Conservation (phyloP, 495 filamentous ascomycete species). For the Rusavskia elegans region DNA sequence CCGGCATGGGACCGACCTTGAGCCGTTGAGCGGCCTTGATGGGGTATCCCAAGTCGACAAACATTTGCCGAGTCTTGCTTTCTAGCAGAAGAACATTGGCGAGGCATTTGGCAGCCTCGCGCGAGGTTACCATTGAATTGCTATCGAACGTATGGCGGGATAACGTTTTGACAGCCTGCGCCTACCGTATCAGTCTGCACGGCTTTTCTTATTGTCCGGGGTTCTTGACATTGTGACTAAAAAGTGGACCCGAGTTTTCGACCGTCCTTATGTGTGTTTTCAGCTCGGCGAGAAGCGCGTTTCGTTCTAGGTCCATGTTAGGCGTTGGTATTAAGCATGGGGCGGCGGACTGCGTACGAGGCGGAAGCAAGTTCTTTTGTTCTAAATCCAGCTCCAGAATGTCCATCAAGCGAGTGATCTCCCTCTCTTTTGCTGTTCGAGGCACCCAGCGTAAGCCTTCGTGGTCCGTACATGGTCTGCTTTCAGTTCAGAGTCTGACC, state of each 20-base stretch:
- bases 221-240: constrained; percentile 48
- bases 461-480: not conserved
- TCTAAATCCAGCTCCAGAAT: constrained; percentile 41
- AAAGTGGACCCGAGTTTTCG: constrained; percentile 60
- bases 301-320: constrained; percentile 32
- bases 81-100: constrained; percentile 75
- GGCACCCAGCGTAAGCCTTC: not conserved
- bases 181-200: not conserved
- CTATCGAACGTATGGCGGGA: constrained; percentile 53
- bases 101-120: constrained; percentile 67
- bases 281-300: constrained; percentile 49
- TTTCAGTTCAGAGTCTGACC: not conserved
- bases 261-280: constrained; percentile 66
- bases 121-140: constrained; percentile 39
- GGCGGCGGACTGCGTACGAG: constrained; percentile 30
- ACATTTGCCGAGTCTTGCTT: constrained; percentile 53
- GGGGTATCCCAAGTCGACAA: constrained; percentile 65
- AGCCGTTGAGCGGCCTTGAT: constrained; percentile 54
- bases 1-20: constrained; percentile 27
- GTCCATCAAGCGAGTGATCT: constrained; percentile 43
- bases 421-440: constrained; percentile 42
- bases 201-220: not conserved
- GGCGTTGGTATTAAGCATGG: not conserved
- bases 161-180: constrained; percentile 63
- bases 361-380: constrained; percentile 31